These are phyloP conservation scores for Cyberlindnera maritima DNA, from an alignment of 805 yeast species.

Conservation along the genomic window DNA sequence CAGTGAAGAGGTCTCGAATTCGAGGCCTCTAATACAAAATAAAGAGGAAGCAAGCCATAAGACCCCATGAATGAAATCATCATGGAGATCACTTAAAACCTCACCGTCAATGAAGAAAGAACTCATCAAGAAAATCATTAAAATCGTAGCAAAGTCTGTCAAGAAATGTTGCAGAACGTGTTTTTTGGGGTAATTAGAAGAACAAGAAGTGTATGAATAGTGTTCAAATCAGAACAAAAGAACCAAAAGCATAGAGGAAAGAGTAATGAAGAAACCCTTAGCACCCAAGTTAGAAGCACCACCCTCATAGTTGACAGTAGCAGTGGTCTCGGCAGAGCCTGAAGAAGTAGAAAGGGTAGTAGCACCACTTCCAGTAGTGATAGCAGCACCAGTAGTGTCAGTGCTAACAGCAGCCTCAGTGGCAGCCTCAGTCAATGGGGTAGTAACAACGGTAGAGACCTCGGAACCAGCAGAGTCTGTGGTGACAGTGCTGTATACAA, in stretches of 20 bases:
- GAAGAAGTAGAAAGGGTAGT: neutral
- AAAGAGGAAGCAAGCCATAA: neutral
- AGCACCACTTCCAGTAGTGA: neutral
- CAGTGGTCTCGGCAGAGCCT: neutral
- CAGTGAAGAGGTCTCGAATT: neutral
- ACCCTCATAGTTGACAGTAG: neutral
- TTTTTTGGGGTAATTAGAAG: neutral
- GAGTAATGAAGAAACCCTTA: neutral
- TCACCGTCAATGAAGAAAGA: neutral
- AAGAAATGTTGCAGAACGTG: neutral
- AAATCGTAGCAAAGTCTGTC: neutral
- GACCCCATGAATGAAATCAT: neutral
- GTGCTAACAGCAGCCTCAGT: neutral
- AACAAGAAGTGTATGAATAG: neutral
- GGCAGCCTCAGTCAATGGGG: neutral
- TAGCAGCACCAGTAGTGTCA: neutral
- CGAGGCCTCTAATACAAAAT: neutral
- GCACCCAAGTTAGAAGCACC: neutral
- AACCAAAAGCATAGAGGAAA: neutral
- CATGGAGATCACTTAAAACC: neutral
- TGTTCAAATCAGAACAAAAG: neutral
- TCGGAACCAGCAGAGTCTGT: neutral
- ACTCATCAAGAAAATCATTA: neutral
- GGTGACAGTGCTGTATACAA: neutral
- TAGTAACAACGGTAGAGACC: neutral